These are phyloP conservation scores for Helianthus annuus DNA, from an alignment of 129 eudicot genomes.

Conservation along the genomic window HanXRQr2.0-SUNRISE NC_035449.2:135054933-135055432, in stretches of 20 bases:
- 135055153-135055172: not conserved
- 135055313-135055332: slow-evolving; percentile 27
- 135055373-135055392: slow-evolving; percentile 30
- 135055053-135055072: not conserved
- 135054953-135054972: not conserved
- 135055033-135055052: not conserved
- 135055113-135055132: not conserved
- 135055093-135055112: not conserved
- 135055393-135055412: no score
- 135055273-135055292: slow-evolving; percentile 45
- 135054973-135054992: not conserved
- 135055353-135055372: slow-evolving; percentile 33
- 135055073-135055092: not conserved
- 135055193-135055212: slow-evolving; percentile 41
- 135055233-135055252: slow-evolving; percentile 38
- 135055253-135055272: slow-evolving; percentile 38
- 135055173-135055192: slow-evolving; percentile 36
- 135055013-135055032: not conserved
- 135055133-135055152: not conserved
- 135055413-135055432: no score
- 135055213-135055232: slow-evolving; percentile 53
- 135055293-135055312: slow-evolving; percentile 40
- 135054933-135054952: not conserved
- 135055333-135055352: slow-evolving; percentile 27
- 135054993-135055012: not conserved